Evolutionary conservation across 257 asterid genomes (phyloP).

Genomic region (Verbena officinalis): DNA sequence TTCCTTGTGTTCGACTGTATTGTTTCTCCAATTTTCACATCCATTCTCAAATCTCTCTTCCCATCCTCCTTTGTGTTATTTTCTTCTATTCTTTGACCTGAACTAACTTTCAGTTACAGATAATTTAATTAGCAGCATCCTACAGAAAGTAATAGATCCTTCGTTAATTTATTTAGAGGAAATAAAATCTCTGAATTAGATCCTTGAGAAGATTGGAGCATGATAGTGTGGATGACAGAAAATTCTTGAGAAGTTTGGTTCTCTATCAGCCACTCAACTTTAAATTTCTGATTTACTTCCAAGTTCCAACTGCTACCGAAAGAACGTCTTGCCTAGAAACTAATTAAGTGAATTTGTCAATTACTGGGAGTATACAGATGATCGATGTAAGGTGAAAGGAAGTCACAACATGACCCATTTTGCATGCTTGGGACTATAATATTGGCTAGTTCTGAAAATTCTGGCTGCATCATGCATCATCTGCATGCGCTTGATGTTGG

Average conservation of each 20-base stretch:
- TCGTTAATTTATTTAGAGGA: background rate
- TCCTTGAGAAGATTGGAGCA: constrained; percentile 10
- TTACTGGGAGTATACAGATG: background rate
- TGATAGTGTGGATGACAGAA: constrained; percentile 18
- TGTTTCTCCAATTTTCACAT: background rate
- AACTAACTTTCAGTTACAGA: background rate
- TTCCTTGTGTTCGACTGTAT: constrained; percentile 11
- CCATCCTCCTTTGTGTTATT: background rate
- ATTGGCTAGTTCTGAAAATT: background rate
- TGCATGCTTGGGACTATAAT: constrained; percentile 2
- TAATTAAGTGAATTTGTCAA: constrained; percentile 5
- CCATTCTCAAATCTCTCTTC: background rate
- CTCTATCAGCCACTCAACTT: constrained; percentile 2
- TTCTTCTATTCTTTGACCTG: constrained; percentile 5
- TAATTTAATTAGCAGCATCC: constrained; percentile 15
- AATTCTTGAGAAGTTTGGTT: constrained; percentile 21
- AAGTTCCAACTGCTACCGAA: constrained; percentile 1
- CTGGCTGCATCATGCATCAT: background rate
- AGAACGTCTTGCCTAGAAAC: constrained; percentile 16
- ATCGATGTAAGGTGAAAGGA: constrained; percentile 5
- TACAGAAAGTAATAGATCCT: background rate
- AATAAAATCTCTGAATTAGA: background rate
- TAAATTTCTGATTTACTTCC: constrained; percentile 1
- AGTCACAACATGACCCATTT: background rate
- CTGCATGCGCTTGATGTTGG: background rate